Conservation (phyloP, 2,329 filamentous ascomycete species). For the Cercospora sesami region DNA sequence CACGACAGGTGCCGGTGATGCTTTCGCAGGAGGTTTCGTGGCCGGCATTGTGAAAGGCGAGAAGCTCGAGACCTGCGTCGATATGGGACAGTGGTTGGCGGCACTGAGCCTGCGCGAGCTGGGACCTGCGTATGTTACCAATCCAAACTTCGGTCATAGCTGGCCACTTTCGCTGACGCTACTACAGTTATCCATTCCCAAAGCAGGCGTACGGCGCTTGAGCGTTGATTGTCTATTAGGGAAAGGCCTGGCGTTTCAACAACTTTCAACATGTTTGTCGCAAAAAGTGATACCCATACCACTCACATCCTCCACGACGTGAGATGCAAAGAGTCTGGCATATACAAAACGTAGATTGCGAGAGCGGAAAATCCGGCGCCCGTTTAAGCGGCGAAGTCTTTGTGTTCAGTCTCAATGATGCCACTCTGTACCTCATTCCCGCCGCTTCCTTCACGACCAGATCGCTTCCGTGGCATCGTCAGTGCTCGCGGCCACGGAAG, state of each 20-base stretch:
- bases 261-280: constrained; percentile 34
- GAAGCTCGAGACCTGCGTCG: constrained; percentile 72
- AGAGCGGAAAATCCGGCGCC: not conserved
- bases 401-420: not conserved
- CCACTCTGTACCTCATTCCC: not conserved
- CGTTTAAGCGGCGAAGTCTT: not conserved
- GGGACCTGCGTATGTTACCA: constrained; percentile 80
- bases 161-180: constrained; percentile 15
- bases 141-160: not conserved
- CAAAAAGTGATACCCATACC: constrained; percentile 33
- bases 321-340: constrained; percentile 19
- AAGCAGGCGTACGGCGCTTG: constrained; percentile 41
- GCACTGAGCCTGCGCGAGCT: constrained; percentile 91
- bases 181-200: constrained; percentile 40
- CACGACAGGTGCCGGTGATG: constrained; percentile 93
- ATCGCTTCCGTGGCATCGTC: not conserved
- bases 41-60: constrained; percentile 87
- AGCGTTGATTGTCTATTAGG: constrained; percentile 1
- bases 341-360: constrained; percentile 3
- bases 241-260: constrained; percentile 35
- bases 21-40: constrained; percentile 91
- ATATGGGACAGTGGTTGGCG: constrained; percentile 96
- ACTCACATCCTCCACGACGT: constrained; percentile 36
- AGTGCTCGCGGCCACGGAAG: not conserved
- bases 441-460: not conserved